Base-by-base conservation (phyloP, 768 basidiomycete genomes). In the Strobilomyces dryophilus region DNA sequence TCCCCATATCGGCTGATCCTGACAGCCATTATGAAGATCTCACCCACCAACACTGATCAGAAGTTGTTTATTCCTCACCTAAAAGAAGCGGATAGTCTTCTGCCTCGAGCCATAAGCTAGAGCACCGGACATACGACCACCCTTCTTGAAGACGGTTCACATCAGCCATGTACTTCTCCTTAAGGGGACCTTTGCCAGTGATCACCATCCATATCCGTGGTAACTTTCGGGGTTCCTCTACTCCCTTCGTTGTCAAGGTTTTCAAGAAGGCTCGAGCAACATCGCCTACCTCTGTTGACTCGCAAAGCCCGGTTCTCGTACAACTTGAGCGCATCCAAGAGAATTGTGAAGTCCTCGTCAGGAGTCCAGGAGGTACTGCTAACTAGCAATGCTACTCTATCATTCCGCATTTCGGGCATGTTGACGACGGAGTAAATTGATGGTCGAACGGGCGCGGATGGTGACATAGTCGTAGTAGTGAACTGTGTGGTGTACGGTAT, bases 281-380 rank as follows among this genome's bases (percentile, higher is more conserved):
- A 17, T 12, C 10, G 2, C 53, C 8, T 43, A 55, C 67, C 49
- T 53, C 49, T 44, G n/a, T 64, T 64, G 26, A 68, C 56, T 46
- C 67, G 64, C 21, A 63, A 59, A 17, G 84, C 87, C 21, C 75
- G 80, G 14, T 65, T 52, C 59, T 98, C 86, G 66, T 97, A 98
- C 15, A 71, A 39, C 14, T 72, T 66, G 36, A 99, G 73, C 3
- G 93, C 92, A 18, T 81, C 76, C 20, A 98, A 69, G 17, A 99
- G 81, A 47, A 97, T 80, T 9, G 79, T 73, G 59, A 99, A 98
- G 67, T 98, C 94, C 67, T 99, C 97, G 62, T 99, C 97, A 7
- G 92, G 83, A 1, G 97, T 98, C 95, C 95, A 98, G 15, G 90
- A 93, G 1, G 97, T 99, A 59, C 92, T 91, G 21, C 90, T 92